A percentile compares a stretch with the other conserved stretches of the same genome.
Conservation (phyloP, 257 asterid genomes). For the Knoxia roxburghii region DNA sequence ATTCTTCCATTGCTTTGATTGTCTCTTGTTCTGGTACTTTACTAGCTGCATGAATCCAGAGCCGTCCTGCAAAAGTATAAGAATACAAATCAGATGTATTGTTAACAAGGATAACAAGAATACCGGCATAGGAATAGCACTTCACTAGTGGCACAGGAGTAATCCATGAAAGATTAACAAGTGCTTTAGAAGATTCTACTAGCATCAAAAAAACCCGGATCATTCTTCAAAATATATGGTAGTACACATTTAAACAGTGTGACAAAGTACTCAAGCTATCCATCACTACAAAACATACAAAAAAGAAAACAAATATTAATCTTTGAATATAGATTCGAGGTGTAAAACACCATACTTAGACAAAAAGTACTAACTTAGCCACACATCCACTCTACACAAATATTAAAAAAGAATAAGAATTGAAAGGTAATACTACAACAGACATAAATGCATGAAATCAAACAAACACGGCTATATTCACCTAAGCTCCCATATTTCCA, state of each 20-base stretch:
- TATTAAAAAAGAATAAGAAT: neutral
- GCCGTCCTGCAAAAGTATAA: conserved; percentile 49
- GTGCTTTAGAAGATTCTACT: neutral
- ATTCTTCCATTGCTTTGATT: conserved; percentile 91
- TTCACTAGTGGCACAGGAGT: neutral
- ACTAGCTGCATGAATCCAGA: conserved; percentile 98
- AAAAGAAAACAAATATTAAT: neutral
- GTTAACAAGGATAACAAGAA: no score
- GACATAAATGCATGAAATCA: neutral
- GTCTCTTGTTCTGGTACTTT: conserved; percentile 87
- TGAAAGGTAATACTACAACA: neutral
- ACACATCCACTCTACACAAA: neutral
- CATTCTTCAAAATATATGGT: conserved; percentile 2
- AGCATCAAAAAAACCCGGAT: neutral
- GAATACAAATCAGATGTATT: neutral
- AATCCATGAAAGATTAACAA: neutral
- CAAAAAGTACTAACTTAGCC: neutral
- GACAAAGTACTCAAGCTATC: neutral
- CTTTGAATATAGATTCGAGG: no score
- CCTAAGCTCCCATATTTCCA: neutral
- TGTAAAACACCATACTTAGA: neutral
- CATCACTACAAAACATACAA: neutral
- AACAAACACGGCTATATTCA: neutral
- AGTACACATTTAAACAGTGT: neutral
- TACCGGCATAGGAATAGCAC: no score